These are phyloP conservation scores for Calonectria pteridis DNA, from an alignment of 2,329 filamentous ascomycete species.

Conservation along the genomic window DNA sequence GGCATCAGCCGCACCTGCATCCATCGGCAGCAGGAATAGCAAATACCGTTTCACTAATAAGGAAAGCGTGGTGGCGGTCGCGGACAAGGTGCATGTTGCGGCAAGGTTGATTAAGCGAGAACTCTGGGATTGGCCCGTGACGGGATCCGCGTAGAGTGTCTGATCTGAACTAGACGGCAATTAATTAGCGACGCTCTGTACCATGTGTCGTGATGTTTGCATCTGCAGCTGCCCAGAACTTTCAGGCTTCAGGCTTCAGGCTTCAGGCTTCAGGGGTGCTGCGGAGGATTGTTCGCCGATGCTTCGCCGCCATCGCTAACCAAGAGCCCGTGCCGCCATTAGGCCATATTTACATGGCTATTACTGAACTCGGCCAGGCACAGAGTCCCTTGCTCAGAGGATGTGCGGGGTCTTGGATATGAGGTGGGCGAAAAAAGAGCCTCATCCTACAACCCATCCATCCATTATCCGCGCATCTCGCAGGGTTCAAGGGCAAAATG, in stretches of 20 bases:
- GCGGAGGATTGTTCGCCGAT: background rate
- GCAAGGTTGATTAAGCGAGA: conserved; percentile 64
- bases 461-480: background rate
- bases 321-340: background rate
- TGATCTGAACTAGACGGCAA: conserved; percentile 2
- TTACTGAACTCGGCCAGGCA: background rate
- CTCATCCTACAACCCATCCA: background rate
- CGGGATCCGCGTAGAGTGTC: conserved; percentile 28
- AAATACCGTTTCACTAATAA: background rate
- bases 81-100: conserved; percentile 67
- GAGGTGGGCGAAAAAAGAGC: background rate
- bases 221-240: background rate
- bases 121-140: conserved; percentile 63
- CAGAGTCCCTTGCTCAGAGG: conserved; percentile 2
- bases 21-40: background rate
- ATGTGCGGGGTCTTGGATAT: background rate
- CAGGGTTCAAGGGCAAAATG: background rate
- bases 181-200: conserved; percentile 14
- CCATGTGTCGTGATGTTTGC: conserved; percentile 33
- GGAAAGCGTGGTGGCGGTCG: conserved; percentile 27
- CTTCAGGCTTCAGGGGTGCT: conserved; percentile 6
- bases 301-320: conserved; percentile 4
- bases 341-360: background rate
- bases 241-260: background rate
- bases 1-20: background rate